A percentile compares a stretch with the other conserved stretches of the same genome.
phyloP scores from a whole-genome alignment of 768 basidiomycete genomes.

The Amanita molliuscula region DNA sequence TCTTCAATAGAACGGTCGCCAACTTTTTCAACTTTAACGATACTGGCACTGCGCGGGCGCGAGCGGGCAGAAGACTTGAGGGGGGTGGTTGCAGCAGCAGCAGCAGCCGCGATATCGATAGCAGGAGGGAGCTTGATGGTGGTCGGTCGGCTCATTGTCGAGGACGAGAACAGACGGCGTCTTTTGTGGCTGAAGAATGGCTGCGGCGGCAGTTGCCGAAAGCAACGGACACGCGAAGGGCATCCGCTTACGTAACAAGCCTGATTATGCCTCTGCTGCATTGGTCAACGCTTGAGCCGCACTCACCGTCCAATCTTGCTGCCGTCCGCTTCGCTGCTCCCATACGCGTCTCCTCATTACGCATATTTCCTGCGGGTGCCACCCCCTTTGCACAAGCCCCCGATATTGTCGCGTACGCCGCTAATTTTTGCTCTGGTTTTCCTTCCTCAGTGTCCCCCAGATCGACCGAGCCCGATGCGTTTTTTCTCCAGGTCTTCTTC shows the following conservation, averaged over 20 bases:
- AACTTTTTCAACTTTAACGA: conserved; percentile 81
- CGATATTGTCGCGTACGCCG: conserved; percentile 51
- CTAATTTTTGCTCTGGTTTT: conserved; percentile 1
- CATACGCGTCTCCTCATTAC: conserved; percentile 55
- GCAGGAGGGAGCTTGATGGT: conserved; percentile 49
- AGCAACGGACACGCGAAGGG: background rate
- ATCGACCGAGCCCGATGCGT: conserved; percentile 60
- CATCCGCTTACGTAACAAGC: background rate
- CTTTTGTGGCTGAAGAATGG: background rate
- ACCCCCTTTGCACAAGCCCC: conserved; percentile 52
- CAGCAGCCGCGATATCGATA: conserved; percentile 24
- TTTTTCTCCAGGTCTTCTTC: conserved; percentile 68
- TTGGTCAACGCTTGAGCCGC: conserved; percentile 56
- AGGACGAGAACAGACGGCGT: background rate
- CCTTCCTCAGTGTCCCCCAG: conserved; percentile 23
- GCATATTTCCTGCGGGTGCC: conserved; percentile 58
- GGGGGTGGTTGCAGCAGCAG: conserved; percentile 9
- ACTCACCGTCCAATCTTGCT: conserved; percentile 46
- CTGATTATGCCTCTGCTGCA: conserved; percentile 45
- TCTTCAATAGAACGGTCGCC: conserved; percentile 65
- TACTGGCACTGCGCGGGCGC: conserved; percentile 55
- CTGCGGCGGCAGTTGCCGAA: background rate
- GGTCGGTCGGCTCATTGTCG: conserved; percentile 38
- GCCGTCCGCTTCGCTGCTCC: conserved; percentile 65
- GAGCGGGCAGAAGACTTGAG: conserved; percentile 22